A percentile compares a stretch with the other conserved stretches of the same genome.
Conservation (phyloP, 768 basidiomycete species). For the Calocybe indica region DNA sequence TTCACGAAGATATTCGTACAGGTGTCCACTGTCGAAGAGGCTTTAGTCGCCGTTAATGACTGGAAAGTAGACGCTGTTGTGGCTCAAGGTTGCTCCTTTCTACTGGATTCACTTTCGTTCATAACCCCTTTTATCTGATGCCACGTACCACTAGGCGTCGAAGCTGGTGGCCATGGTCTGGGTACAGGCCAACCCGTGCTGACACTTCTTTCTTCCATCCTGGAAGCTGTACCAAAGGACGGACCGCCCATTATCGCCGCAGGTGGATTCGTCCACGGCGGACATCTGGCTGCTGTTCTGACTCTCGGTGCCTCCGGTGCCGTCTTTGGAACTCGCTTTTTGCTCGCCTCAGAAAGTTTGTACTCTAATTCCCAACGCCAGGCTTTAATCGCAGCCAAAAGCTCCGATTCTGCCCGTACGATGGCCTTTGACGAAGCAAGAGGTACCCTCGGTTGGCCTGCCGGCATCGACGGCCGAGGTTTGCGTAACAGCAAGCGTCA, state of each 20-base stretch:
- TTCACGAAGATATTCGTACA: constrained; percentile 58
- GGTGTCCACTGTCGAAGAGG: constrained; percentile 56
- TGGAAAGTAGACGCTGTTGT: constrained; percentile 74
- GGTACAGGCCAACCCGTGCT: constrained; percentile 51
- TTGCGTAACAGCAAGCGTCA: constrained; percentile 41
- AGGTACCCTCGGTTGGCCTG: constrained; percentile 53
- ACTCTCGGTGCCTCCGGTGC: constrained; percentile 63
- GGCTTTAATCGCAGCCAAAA: constrained; percentile 42
- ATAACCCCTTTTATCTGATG: constrained; percentile 1
- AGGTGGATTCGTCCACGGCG: constrained; percentile 64
- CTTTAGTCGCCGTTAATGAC: constrained; percentile 49
- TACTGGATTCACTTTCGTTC: constrained; percentile 2
- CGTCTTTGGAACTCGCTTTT: constrained; percentile 71
- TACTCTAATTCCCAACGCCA: constrained; percentile 50
- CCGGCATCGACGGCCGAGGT: constrained; percentile 56
- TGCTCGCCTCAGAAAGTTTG: constrained; percentile 59
- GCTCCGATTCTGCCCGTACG: constrained; percentile 44
- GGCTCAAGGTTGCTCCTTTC: constrained; percentile 54
- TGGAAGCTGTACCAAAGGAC: constrained; percentile 32
- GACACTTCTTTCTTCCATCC: constrained; percentile 51
- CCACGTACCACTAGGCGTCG: constrained; percentile 45
- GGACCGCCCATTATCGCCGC: constrained; percentile 62
- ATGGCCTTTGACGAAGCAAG: constrained; percentile 60
- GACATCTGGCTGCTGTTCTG: constrained; percentile 60
- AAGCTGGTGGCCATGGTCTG: constrained; percentile 77